phyloP scores from a whole-genome alignment of 805 yeast species.

The Candida pseudoglaebosa region DNA sequence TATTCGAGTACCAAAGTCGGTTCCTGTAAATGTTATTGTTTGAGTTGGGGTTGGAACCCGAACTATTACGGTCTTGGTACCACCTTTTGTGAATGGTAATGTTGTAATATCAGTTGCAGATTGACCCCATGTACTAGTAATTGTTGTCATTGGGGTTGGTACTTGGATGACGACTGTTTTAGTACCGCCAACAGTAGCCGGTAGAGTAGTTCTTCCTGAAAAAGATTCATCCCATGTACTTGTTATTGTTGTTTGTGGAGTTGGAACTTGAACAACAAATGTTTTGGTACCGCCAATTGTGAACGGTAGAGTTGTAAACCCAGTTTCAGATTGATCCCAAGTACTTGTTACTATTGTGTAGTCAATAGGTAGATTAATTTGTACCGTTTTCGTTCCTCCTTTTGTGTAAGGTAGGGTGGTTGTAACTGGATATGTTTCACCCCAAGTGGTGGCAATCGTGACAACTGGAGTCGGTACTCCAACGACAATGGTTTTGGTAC shows the following conservation, averaged over 20 bases:
- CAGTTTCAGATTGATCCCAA: not conserved
- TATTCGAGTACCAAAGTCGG: constrained; percentile 1
- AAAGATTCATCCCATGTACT: constrained; percentile 6
- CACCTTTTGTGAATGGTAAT: constrained; percentile 6
- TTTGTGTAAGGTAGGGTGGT: not conserved
- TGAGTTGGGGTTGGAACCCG: constrained; percentile 10
- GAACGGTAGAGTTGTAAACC: constrained; percentile 6
- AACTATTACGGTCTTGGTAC: constrained; percentile 9
- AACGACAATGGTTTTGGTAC: constrained; percentile 11
- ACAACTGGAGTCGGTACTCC: constrained; percentile 9
- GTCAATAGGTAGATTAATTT: not conserved
- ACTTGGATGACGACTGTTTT: constrained; percentile 12
- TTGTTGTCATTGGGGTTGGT: constrained; percentile 9
- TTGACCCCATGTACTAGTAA: constrained; percentile 8
- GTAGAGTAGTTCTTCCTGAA: constrained; percentile 7
- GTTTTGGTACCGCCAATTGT: constrained; percentile 6
- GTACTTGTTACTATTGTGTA: not conserved
- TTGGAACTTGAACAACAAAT: not conserved
- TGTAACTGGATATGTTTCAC: not conserved
- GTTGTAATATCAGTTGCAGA: constrained; percentile 9
- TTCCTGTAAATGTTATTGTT: constrained; percentile 8
- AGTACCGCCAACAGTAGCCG: constrained; percentile 10
- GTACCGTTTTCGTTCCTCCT: not conserved
- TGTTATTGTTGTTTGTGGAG: constrained; percentile 8
- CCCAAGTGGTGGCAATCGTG: not conserved